Conservation (phyloP, 1,139 yeast species). For the Sugiyamaella xylanicola region DNA sequence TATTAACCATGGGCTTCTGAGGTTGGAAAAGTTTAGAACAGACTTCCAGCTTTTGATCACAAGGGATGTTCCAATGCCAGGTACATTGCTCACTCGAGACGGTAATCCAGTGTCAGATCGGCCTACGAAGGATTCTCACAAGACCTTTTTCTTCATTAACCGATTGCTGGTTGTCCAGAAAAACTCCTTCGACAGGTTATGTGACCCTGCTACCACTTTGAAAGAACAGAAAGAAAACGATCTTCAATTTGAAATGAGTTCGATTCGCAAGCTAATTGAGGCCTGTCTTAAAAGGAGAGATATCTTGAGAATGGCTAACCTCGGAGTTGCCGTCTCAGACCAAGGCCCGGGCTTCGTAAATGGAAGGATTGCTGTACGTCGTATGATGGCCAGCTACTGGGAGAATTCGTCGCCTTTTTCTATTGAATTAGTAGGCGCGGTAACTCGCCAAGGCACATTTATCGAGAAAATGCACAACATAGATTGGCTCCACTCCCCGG, state of each 20-base stretch:
- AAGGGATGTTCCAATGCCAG: constrained; percentile 23
- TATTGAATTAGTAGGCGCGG: constrained; percentile 43
- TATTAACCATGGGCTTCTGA: constrained; percentile 15
- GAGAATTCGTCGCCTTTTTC: constrained; percentile 27
- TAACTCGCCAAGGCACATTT: constrained; percentile 43
- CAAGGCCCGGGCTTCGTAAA: constrained; percentile 1
- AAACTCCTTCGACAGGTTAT: not conserved
- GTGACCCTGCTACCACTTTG: constrained; percentile 2
- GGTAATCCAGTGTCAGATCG: constrained; percentile 4
- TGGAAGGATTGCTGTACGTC: constrained; percentile 13
- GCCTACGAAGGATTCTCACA: not conserved
- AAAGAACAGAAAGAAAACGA: not conserved
- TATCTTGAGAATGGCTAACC: not conserved
- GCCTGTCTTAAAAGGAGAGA: not conserved
- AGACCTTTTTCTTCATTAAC: constrained; percentile 8
- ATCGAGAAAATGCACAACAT: constrained; percentile 41
- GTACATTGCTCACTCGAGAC: constrained; percentile 17
- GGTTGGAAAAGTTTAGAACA: constrained; percentile 21
- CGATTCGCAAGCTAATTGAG: constrained; percentile 1
- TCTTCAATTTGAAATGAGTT: constrained; percentile 15
- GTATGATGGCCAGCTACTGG: constrained; percentile 33
- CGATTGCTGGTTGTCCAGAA: constrained; percentile 2
- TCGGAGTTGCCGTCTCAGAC: not conserved
- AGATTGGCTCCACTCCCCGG: constrained; percentile 42
- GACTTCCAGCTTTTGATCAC: constrained; percentile 12